phyloP scores from a whole-genome alignment of 2,329 filamentous ascomycete genomes.

The Verticillium albo-atrum region DNA sequence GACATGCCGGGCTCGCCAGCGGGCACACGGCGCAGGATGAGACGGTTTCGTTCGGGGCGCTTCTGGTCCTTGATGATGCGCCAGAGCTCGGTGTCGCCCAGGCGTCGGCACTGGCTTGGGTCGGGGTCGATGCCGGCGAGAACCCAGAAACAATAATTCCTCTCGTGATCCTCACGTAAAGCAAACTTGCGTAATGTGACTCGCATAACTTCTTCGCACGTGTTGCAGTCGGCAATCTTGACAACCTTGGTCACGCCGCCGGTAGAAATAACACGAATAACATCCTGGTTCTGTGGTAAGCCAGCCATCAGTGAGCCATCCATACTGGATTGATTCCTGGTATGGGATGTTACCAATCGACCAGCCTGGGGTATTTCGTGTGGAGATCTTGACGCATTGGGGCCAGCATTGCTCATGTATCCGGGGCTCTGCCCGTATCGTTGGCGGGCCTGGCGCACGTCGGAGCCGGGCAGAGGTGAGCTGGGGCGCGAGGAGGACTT shows the following conservation, averaged over 20 bases:
- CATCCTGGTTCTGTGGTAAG: conserved; percentile 77
- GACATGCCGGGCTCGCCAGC: conserved; percentile 83
- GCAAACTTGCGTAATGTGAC: conserved; percentile 85
- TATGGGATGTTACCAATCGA: conserved; percentile 53
- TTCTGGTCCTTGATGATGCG: conserved; percentile 84
- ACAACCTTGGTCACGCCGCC: conserved; percentile 90
- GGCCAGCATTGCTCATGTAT: conserved; percentile 42
- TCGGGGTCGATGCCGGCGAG: conserved; percentile 81
- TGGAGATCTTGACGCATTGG: conserved; percentile 48
- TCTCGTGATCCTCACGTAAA: conserved; percentile 82
- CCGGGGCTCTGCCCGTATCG: conserved; percentile 53
- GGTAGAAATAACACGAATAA: conserved; percentile 91
- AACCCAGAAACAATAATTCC: conserved; percentile 96
- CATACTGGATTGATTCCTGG: conserved; percentile 76
- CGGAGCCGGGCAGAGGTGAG: conserved; percentile 60
- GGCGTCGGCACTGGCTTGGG: conserved; percentile 71
- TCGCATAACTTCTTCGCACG: conserved; percentile 87
- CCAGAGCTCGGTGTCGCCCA: conserved; percentile 85
- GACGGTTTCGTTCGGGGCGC: conserved; percentile 79
- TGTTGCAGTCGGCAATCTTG: conserved; percentile 87
- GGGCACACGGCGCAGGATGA: conserved; percentile 91
- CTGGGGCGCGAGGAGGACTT: conserved; percentile 63
- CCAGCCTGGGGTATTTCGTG: conserved; percentile 61
- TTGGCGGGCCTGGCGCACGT: conserved; percentile 48
- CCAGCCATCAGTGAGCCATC: conserved; percentile 84